phyloP scores from a whole-genome alignment of 331 rosid genomes.

The Rosa hybrid region DNA sequence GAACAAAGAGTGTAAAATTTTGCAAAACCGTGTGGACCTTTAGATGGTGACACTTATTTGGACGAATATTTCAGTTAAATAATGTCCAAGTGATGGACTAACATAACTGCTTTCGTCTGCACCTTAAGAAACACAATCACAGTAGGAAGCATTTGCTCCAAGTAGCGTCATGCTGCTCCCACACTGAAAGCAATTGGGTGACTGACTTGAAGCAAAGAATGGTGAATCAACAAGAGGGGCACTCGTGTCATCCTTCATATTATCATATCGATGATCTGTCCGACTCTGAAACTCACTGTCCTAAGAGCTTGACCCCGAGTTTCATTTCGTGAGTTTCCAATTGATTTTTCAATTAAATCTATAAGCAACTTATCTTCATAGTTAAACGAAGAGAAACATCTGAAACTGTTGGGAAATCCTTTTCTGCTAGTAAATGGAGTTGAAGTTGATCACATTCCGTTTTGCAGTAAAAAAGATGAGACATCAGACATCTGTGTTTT shows the following conservation, averaged over 20 bases:
- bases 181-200: too few relatives aligned
- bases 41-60: background rate
- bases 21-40: background rate
- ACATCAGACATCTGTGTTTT: background rate
- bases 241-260: background rate
- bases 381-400: background rate
- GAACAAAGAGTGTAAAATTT: background rate
- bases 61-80: too few relatives aligned
- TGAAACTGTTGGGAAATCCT: background rate
- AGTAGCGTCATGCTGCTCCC: background rate
- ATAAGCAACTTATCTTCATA: background rate
- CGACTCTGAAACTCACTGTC: background rate
- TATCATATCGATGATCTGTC: background rate
- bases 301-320: background rate
- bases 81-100: background rate
- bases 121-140: background rate
- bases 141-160: background rate
- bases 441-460: background rate
- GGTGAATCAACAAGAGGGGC: background rate
- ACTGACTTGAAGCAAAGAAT: background rate
- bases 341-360: background rate
- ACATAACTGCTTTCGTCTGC: background rate
- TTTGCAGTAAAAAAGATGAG: background rate
- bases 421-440: background rate
- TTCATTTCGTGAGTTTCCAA: background rate